phyloP scores from a whole-genome alignment of 805 yeast genomes.

The Clavispora asparagi region DNA sequence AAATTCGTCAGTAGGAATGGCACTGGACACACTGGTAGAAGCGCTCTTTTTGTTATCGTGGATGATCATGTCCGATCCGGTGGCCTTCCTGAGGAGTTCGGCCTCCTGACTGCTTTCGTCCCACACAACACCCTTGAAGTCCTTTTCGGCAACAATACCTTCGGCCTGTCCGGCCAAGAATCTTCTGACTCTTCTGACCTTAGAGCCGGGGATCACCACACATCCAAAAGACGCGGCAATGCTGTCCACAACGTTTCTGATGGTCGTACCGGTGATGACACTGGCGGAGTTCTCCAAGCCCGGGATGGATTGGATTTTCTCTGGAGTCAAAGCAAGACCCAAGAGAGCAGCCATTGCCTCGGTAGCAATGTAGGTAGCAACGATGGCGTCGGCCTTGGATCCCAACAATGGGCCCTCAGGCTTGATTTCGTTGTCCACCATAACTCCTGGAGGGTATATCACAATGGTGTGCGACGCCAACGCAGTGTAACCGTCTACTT shows the following conservation, averaged over 20 bases:
- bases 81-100: constrained; percentile 38
- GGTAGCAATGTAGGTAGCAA: constrained; percentile 84
- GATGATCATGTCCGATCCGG: constrained; percentile 12
- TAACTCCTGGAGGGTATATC: constrained; percentile 62
- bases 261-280: constrained; percentile 58
- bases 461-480: constrained; percentile 82
- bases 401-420: constrained; percentile 83
- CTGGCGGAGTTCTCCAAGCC: constrained; percentile 18
- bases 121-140: constrained; percentile 90
- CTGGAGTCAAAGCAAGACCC: constrained; percentile 70
- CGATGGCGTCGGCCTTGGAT: constrained; percentile 78
- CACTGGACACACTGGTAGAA: constrained; percentile 35
- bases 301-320: constrained; percentile 45
- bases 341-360: constrained; percentile 79
- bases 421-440: constrained; percentile 24
- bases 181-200: constrained; percentile 86
- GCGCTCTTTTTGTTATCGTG: constrained; percentile 9
- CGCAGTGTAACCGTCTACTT: constrained; percentile 92
- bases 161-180: constrained; percentile 95
- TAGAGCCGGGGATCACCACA: constrained; percentile 85
- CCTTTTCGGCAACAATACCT: constrained; percentile 85
- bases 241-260: constrained; percentile 76
- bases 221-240: constrained; percentile 82
- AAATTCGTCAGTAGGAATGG: constrained; percentile 74
- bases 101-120: constrained; percentile 76